phyloP scores from a whole-genome alignment of 2,329 filamentous ascomycete genomes.

The Drechslerella coelobrocha region DNA sequence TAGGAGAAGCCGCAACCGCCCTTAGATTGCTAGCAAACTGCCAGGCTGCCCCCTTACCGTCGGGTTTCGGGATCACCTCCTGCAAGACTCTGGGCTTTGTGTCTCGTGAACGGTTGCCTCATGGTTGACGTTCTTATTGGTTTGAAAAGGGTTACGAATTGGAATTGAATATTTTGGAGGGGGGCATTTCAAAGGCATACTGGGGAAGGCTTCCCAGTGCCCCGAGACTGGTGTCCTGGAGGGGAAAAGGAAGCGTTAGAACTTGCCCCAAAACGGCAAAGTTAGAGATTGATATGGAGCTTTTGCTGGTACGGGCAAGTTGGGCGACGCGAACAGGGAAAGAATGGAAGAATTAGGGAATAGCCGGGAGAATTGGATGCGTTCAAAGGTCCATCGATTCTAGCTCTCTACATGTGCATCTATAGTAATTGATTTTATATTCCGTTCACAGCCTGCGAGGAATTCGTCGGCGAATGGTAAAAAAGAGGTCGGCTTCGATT shows the following conservation, averaged over 20 bases:
- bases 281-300: slow-evolving; percentile 22
- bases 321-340: slow-evolving; percentile 47
- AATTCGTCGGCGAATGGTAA: slow-evolving; percentile 5
- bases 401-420: not conserved
- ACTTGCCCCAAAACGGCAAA: slow-evolving; percentile 31
- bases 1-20: slow-evolving; percentile 49
- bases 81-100: slow-evolving; percentile 25
- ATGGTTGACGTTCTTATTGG: slow-evolving; percentile 40
- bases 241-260: slow-evolving; percentile 23
- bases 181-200: not conserved
- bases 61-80: slow-evolving; percentile 48
- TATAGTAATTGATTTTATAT: slow-evolving; percentile 31
- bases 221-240: slow-evolving; percentile 39
- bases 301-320: slow-evolving; percentile 47
- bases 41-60: slow-evolving; percentile 34
- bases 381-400: not conserved
- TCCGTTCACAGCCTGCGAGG: slow-evolving; percentile 36
- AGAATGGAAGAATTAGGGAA: slow-evolving; percentile 50
- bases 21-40: slow-evolving; percentile 36
- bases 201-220: slow-evolving; percentile 45
- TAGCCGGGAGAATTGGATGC: slow-evolving; percentile 18
- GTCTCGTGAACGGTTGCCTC: slow-evolving; percentile 51
- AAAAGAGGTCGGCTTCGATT: slow-evolving; percentile 16
- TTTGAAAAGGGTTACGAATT: not conserved
- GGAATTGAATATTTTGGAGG: not conserved